Percentiles rank a stretch among this genome's conserved stretches.
Conservation (phyloP, 495 filamentous ascomycete genomes). For the Xylaria castorea region DNA sequence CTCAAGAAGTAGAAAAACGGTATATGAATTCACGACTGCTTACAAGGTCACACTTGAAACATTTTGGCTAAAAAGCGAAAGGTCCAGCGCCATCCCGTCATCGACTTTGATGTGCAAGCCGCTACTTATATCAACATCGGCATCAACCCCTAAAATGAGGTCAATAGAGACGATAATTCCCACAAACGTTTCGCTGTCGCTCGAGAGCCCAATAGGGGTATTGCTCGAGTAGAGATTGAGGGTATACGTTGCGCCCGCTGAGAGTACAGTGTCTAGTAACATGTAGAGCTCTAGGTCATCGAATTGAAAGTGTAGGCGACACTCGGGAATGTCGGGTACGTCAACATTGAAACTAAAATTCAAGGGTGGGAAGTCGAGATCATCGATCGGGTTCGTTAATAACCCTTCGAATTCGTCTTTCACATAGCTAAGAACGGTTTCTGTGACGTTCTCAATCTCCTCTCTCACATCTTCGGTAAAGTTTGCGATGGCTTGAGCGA, state of each 20-base stretch:
- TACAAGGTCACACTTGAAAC: constrained; percentile 56
- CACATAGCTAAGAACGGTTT: constrained; percentile 36
- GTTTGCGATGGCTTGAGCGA: constrained; percentile 43
- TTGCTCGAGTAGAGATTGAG: constrained; percentile 57
- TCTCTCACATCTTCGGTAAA: constrained; percentile 37
- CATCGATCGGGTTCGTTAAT: constrained; percentile 31
- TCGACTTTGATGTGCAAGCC: constrained; percentile 61
- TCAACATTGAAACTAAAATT: constrained; percentile 46
- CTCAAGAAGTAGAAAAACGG: constrained; percentile 7
- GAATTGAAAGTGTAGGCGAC: constrained; percentile 53
- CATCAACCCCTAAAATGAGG: constrained; percentile 54
- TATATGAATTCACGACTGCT: constrained; percentile 21
- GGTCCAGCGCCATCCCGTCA: constrained; percentile 50
- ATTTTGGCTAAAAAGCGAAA: constrained; percentile 53
- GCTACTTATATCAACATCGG: constrained; percentile 56
- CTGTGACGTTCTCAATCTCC: constrained; percentile 44
- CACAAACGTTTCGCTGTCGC: constrained; percentile 45
- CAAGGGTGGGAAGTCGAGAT: constrained; percentile 50
- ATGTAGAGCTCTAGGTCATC: constrained; percentile 61
- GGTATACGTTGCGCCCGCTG: constrained; percentile 52
- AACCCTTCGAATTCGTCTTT: constrained; percentile 33
- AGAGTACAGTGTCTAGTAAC: constrained; percentile 52
- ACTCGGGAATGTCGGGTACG: constrained; percentile 51
- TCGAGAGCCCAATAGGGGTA: constrained; percentile 48
- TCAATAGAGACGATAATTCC: constrained; percentile 56